Percentiles rank a stretch among this genome's conserved stretches.
phyloP scores from a whole-genome alignment of 1,139 yeast genomes.

The Yamadazyma taylorii region DNA sequence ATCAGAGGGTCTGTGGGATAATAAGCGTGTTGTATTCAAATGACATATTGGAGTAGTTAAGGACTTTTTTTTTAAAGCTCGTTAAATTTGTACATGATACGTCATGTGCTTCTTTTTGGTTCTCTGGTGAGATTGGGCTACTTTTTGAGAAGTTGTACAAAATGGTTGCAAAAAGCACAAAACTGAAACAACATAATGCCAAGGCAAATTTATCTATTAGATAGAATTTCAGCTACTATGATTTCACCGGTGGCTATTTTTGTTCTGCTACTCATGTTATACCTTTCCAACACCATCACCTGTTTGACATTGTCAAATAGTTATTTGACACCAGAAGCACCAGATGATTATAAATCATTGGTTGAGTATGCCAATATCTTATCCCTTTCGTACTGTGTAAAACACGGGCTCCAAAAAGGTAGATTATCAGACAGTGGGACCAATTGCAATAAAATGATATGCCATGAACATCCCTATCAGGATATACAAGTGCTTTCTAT shows the following conservation, averaged over 20 bases:
- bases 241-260: not conserved
- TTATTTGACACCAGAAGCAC: not conserved
- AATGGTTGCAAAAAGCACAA: too few species aligned
- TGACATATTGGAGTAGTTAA: too few species aligned
- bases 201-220: too few species aligned
- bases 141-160: too few species aligned
- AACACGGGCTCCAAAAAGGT: constrained; percentile 30
- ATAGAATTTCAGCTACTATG: not conserved
- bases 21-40: too few species aligned
- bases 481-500: constrained; percentile 34
- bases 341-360: constrained; percentile 7
- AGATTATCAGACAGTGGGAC: constrained; percentile 19
- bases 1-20: not conserved
- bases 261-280: not conserved
- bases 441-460: constrained; percentile 23
- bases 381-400: constrained; percentile 41
- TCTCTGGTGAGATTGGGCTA: too few species aligned
- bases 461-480: constrained; percentile 19
- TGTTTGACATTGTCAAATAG: too few species aligned
- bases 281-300: too few species aligned
- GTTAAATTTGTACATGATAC: too few species aligned
- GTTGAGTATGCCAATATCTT: constrained; percentile 36
- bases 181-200: not conserved
- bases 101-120: too few species aligned
- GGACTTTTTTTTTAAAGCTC: too few species aligned